phyloP scores from a whole-genome alignment of 805 yeast genomes.

The Saccharomycopsis sp. region DNA sequence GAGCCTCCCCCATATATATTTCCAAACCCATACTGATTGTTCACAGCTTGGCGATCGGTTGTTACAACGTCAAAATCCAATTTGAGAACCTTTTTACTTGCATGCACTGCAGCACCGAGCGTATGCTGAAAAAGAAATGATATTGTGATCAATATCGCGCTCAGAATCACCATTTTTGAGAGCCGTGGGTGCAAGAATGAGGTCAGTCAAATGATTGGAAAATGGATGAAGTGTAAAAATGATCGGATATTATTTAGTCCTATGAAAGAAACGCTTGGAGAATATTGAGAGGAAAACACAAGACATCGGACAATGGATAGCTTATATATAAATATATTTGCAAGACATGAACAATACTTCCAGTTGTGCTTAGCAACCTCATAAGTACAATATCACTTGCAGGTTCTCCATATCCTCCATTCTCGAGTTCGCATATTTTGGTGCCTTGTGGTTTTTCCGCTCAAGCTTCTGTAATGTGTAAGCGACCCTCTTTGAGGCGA shows the following conservation, averaged over 20 bases:
- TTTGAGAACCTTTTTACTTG: not conserved
- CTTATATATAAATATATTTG: too few species aligned
- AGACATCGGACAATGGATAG: too few species aligned
- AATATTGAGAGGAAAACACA: too few species aligned
- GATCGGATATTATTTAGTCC: too few species aligned
- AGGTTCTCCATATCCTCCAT: not conserved
- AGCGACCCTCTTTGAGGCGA: not conserved
- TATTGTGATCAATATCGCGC: not conserved
- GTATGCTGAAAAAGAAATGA: not conserved
- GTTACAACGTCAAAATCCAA: constrained; percentile 1
- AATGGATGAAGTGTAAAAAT: too few species aligned
- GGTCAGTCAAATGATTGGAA: too few species aligned
- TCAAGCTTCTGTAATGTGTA: not conserved
- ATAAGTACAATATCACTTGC: not conserved
- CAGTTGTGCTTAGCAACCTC: too few species aligned
- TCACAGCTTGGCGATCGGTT: not conserved
- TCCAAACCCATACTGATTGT: not conserved
- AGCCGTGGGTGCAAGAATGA: not conserved
- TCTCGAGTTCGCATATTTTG: not conserved
- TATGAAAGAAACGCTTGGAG: too few species aligned
- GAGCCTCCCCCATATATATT: not conserved
- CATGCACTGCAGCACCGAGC: not conserved
- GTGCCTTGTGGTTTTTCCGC: not conserved
- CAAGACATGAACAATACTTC: too few species aligned
- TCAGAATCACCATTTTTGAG: not conserved